phyloP scores from a whole-genome alignment of 208 protist species.

The Leishmania amazonensis region DNA sequence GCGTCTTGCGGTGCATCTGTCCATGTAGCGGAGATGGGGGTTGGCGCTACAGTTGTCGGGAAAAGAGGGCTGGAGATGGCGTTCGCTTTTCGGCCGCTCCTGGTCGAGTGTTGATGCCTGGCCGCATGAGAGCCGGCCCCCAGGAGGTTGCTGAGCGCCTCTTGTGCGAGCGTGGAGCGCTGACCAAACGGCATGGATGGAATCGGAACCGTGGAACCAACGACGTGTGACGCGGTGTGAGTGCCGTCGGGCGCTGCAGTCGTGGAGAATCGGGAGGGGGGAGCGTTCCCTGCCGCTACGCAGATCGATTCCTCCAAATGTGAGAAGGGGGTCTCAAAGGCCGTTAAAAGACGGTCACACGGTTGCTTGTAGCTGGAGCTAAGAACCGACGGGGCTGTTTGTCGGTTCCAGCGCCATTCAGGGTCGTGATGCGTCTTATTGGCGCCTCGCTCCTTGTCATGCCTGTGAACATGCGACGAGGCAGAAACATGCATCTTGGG shows the following conservation, averaged over 20 bases:
- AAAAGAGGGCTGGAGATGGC: background rate
- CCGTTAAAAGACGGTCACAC: background rate
- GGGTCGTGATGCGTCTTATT: background rate
- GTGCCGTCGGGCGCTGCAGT: constrained; percentile 13
- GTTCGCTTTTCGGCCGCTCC: background rate
- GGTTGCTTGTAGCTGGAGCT: background rate
- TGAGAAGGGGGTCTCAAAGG: background rate
- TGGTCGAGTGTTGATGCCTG: background rate
- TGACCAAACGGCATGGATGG: background rate
- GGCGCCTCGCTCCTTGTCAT: background rate
- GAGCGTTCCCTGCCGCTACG: background rate
- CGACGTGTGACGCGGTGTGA: background rate
- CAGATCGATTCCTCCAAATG: background rate
- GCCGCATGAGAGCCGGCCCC: background rate
- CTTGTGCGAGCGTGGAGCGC: background rate
- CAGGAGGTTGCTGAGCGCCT: background rate
- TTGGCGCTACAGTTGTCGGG: background rate
- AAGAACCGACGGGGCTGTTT: background rate
- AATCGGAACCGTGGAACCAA: background rate
- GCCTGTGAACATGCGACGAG: background rate
- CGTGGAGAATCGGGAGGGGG: constrained; percentile 5
- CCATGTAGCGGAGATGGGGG: background rate
- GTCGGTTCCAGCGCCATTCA: constrained; percentile 8
- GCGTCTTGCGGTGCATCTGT: background rate
- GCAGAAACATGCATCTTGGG: constrained; percentile 15